phyloP scores from a whole-genome alignment of 2,329 filamentous ascomycete species.

The Claviceps arundinis region DNA sequence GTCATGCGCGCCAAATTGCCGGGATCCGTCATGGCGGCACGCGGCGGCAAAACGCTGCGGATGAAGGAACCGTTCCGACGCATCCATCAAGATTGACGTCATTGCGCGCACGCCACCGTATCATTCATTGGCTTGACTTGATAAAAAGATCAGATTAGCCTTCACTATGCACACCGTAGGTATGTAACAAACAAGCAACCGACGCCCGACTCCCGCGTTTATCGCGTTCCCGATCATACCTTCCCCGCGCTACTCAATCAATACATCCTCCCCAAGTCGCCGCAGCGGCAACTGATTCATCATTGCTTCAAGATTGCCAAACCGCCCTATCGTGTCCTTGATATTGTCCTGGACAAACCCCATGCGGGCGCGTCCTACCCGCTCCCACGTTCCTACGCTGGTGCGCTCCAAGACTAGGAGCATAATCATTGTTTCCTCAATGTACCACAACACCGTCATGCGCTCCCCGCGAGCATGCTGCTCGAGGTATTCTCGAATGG shows the following conservation, averaged over 20 bases:
- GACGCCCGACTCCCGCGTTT: too few relatives aligned
- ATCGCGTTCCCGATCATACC: neutral
- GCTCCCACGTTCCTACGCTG: conserved; percentile 15
- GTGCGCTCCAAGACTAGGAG: conserved; percentile 20
- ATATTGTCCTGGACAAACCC: conserved; percentile 17
- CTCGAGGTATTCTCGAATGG: conserved; percentile 21
- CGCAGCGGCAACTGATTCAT: conserved; percentile 19
- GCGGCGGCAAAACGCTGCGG: too few relatives aligned
- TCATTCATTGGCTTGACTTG: too few relatives aligned
- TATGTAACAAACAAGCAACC: too few relatives aligned
- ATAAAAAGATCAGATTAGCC: too few relatives aligned
- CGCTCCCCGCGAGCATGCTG: conserved; percentile 21
- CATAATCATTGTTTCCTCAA: conserved; percentile 21
- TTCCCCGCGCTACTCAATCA: conserved; percentile 16
- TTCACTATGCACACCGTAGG: too few relatives aligned
- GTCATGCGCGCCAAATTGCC: too few relatives aligned
- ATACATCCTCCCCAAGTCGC: conserved; percentile 19
- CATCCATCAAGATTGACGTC: too few relatives aligned
- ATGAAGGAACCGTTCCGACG: too few relatives aligned
- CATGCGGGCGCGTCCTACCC: conserved; percentile 23
- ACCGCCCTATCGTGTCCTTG: conserved; percentile 19
- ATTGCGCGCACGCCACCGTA: too few relatives aligned
- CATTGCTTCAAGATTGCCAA: conserved; percentile 18
- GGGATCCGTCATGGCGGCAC: too few relatives aligned
- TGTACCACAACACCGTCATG: conserved; percentile 24